Base-by-base conservation (phyloP, 805 yeast genomes). In the Ogataea trehalophila region DNA sequence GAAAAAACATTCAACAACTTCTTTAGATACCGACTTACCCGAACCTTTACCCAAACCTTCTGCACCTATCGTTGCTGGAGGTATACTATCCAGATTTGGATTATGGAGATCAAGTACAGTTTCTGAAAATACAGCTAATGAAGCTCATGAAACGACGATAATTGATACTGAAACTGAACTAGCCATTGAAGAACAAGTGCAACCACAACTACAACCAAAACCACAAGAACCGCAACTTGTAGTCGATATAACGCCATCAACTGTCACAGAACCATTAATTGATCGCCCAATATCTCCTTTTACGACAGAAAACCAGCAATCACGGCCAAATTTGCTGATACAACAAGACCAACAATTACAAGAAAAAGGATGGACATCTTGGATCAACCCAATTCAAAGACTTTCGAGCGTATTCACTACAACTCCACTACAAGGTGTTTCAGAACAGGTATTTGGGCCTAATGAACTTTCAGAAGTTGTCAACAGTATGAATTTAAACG, bases 381-480 rank as follows among this genome's bases (percentile, higher is more conserved):
- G 46, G 46, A 23, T 33, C 5, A 38, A 38, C 17, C 42, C 42
- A 43, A 18, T 43, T 1, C 13, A 37, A n/a, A 5, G 26, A n/a
- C 13, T 43, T 7, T 43, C 42, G 7, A 17, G 26, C 8, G 7
- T 41, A 22, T 41, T 41, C 8, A 17, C 38, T 33, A 7, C 20
- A 31, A 16, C 15, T 4, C 31, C 34, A 14, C 16, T 15, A 5
- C 41, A 26, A 9, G 18, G 26, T 2, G 17, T n/a, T 33, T 23
- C 14, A 9, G 31, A 7, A 16, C 43, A 41, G 17, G 43, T 15
- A 8, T 33, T 37, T 26, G 17, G 29, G 15, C 47, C 56, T 3
- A 52, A 52, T 41, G 44, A 52, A 34, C 33, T 48, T 13, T 52
- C 56, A 2, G 48, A 46, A 22, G 45, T 49, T 3, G 41, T 48